A percentile compares a stretch with the other conserved stretches of the same genome.
Conservation (phyloP, 768 basidiomycete genomes). For the Clitopilus passeckerianus region DNA sequence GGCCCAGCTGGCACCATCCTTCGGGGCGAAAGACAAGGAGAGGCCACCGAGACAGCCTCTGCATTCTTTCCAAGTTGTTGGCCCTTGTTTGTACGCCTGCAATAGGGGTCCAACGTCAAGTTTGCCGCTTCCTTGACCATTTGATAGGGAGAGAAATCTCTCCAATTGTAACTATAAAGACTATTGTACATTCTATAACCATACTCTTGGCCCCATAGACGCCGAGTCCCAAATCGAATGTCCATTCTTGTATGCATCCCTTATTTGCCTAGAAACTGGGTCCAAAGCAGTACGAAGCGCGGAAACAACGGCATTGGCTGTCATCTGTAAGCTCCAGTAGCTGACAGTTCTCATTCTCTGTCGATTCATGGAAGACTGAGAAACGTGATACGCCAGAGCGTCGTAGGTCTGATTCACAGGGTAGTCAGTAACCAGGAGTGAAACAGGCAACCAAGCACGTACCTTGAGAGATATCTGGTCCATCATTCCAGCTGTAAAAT, state of each 20-base stretch:
- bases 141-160: neutral
- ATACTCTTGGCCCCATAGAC: conserved; percentile 8
- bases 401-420: conserved; percentile 63
- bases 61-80: neutral
- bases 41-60: neutral
- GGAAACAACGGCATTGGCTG: conserved; percentile 79
- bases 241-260: conserved; percentile 36
- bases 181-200: neutral
- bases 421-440: conserved; percentile 1
- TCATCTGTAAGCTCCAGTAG: conserved; percentile 93
- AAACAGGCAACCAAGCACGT: conserved; percentile 7
- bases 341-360: conserved; percentile 84
- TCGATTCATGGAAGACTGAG: conserved; percentile 83
- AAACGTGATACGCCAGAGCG: conserved; percentile 93
- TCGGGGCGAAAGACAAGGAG: neutral
- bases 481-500: conserved; percentile 78
- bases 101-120: neutral
- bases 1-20: conserved; percentile 24
- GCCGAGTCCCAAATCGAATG: conserved; percentile 15
- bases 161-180: neutral
- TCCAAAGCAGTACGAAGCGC: conserved; percentile 75
- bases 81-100: neutral
- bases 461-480: conserved; percentile 87
- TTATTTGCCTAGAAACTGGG: conserved; percentile 48
- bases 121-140: too few species aligned